phyloP scores from a whole-genome alignment of 306 rosid genomes.

The Lathyrus tuberosus region DNA sequence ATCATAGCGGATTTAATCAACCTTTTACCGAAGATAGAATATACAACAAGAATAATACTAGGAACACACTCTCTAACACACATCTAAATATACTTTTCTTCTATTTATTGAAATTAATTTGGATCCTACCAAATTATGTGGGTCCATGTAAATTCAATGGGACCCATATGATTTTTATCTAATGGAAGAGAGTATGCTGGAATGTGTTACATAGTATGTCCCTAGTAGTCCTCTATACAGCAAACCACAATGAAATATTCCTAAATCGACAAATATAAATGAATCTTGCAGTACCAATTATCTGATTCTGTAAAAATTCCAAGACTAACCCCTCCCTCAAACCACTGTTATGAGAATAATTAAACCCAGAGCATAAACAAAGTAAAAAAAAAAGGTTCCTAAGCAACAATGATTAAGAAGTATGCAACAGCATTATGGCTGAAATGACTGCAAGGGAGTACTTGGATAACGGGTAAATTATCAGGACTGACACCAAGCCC shows the following conservation, averaged over 20 bases:
- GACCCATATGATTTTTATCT: too few relatives aligned
- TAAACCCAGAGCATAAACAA: conserved; percentile 35
- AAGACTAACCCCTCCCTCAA: conserved; percentile 22
- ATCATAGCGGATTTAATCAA: too few relatives aligned
- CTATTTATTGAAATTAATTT: too few relatives aligned
- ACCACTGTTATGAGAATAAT: conserved; percentile 27
- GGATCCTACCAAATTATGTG: too few relatives aligned
- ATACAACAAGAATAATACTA: conserved; percentile 1
- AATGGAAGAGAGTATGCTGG: too few relatives aligned
- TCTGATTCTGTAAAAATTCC: conserved; percentile 33
- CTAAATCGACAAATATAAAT: conserved; percentile 2
- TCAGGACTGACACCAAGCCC: conserved; percentile 88
- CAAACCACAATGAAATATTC: background rate
- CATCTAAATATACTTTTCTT: too few relatives aligned
- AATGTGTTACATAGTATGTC: too few relatives aligned
- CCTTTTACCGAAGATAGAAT: background rate
- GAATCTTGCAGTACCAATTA: conserved; percentile 34
- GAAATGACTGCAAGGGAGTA: conserved; percentile 67
- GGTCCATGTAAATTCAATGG: too few relatives aligned
- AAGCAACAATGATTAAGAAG: conserved; percentile 22
- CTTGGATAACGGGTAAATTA: conserved; percentile 98
- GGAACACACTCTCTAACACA: too few relatives aligned
- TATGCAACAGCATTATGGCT: conserved; percentile 35
- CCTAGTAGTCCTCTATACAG: background rate
- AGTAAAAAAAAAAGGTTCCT: conserved; percentile 14